phyloP scores from a whole-genome alignment of 1,284 basidiomycete species.

The Baeospora myosura region DNA sequence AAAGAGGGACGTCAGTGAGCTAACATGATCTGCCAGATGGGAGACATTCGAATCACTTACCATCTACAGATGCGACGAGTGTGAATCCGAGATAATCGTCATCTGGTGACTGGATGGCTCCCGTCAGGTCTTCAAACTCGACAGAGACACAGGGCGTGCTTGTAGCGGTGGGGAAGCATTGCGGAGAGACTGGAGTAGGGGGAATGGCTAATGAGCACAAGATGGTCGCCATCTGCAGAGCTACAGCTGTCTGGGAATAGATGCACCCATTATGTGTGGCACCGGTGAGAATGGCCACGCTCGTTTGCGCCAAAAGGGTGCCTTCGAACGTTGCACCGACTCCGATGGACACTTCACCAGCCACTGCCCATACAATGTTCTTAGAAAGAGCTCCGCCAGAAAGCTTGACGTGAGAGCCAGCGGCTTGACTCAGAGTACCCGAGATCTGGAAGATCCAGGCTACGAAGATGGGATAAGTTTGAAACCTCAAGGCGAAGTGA shows the following conservation, averaged over 20 bases:
- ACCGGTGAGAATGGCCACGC: neutral
- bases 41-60: slow-evolving; percentile 11
- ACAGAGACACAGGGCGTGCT: neutral
- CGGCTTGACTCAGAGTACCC: neutral
- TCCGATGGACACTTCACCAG: neutral
- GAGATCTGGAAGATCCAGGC: neutral
- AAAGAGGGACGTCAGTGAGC: neutral
- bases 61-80: slow-evolving; percentile 25
- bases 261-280: neutral
- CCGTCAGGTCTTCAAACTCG: slow-evolving; percentile 22
- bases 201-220: neutral
- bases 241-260: neutral
- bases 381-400: neutral
- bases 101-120: slow-evolving; percentile 23
- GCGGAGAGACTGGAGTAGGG: neutral
- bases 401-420: neutral
- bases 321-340: neutral
- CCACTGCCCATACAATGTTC: neutral
- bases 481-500: no score
- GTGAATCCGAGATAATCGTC: slow-evolving; percentile 25
- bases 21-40: neutral
- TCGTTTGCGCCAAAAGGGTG: neutral
- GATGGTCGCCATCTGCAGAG: neutral
- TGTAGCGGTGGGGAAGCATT: neutral
- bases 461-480: neutral